Conservation (phyloP, 192 early-diverging fungal genomes). For the Kickxella alabastrina region DNA sequence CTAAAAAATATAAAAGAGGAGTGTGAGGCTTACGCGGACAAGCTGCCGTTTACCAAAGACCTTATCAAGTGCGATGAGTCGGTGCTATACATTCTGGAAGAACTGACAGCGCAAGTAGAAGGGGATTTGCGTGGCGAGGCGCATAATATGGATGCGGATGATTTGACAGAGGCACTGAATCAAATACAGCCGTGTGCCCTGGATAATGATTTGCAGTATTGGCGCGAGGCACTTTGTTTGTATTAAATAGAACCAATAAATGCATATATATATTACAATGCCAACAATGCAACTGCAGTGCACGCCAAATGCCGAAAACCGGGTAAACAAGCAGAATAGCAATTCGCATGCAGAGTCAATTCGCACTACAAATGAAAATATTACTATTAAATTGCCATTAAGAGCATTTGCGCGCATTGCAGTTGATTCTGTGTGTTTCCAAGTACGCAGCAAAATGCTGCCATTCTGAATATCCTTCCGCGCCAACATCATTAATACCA, state of each 20-base stretch:
- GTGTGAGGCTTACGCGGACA: slow-evolving; percentile 21
- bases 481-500: slow-evolving; percentile 15
- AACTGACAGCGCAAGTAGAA: slow-evolving; percentile 44
- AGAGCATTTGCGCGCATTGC: slow-evolving; percentile 81
- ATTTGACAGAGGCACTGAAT: slow-evolving; percentile 26
- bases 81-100: slow-evolving; percentile 24
- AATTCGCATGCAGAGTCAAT: too few relatives aligned
- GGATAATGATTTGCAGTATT: slow-evolving; percentile 22
- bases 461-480: slow-evolving; percentile 59
- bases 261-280: too few relatives aligned
- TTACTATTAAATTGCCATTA: too few relatives aligned
- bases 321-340: too few relatives aligned
- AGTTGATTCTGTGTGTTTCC: slow-evolving; percentile 71
- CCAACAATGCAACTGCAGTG: too few relatives aligned
- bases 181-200: slow-evolving; percentile 31
- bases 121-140: slow-evolving; percentile 34
- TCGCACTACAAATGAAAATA: too few relatives aligned
- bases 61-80: slow-evolving; percentile 38
- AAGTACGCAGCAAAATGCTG: slow-evolving; percentile 66
- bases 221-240: slow-evolving; percentile 21
- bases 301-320: too few relatives aligned
- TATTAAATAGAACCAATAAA: too few relatives aligned
- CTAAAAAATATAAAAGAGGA: slow-evolving; percentile 12
- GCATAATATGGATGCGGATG: slow-evolving; percentile 27
- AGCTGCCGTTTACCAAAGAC: slow-evolving; percentile 14